Evolutionary conservation across 2,329 filamentous ascomycete genomes (phyloP), one percentile per base, ranked within the genome.

Genomic region (Fusarium bactridioides): DNA sequence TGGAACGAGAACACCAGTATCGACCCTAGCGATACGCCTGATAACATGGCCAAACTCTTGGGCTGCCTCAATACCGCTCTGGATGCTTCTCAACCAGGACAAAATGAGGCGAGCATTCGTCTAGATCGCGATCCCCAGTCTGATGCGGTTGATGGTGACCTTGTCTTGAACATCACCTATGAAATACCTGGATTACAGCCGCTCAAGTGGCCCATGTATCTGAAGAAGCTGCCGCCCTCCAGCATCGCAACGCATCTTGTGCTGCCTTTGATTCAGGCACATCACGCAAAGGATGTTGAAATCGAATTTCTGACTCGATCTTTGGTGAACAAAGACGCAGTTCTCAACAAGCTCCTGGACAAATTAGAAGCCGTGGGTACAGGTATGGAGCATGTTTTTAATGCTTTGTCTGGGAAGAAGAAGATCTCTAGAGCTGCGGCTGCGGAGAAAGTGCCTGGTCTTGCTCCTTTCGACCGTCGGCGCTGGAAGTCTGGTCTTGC

Each of bases 41-140:
- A 89, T 56, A 93, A 95, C 76, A 89, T 93, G 81, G 79, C 82
- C 31, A 90, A 90, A 56, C 89, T 95, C 57, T 83, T 95, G 19
- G 84, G 88, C 27, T 91, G 92, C 75, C 83, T 95, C 23, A 80
- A 83, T 54, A 82, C 82, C 44, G 86, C 86, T 35, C 81, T 89
- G 77, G 87, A 84, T 83, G 83, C 71, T 64, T 88, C 77, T 25
- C 82, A 82, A 41, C 77, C 79, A 25, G 83, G 83, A 41, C 84
- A 86, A 70, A 78, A 79, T 68, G 81, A 81, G 69, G 87, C 84
- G 71, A 80, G 80, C 65, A 75, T 91, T 60, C 81, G 78, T 19
- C 77, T 91, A 48, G 77, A 78, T 9, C 80, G 81, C 63, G 79
- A 67, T 35, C 71, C 76, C 11, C 48, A 68, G 18, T 60, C 82